These are phyloP conservation scores for Barbarea vulgaris DNA, from an alignment of 345 rosid genomes.

Conservation along the genomic window DNA sequence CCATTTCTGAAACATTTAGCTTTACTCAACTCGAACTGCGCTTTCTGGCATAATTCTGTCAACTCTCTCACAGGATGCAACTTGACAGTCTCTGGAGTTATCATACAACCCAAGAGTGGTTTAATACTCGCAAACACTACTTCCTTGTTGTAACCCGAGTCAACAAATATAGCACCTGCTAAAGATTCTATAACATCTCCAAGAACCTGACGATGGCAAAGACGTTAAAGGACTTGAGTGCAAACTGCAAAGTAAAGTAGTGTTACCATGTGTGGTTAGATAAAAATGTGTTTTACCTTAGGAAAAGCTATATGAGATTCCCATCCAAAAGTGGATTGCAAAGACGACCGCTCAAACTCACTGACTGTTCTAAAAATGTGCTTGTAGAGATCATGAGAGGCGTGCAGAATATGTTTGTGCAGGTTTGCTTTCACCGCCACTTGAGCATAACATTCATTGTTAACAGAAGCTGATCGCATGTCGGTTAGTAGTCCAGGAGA, in stretches of 20 bases:
- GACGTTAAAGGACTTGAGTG: neutral
- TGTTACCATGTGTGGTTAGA: neutral
- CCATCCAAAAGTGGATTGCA: constrained; percentile 68
- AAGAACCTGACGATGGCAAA: constrained; percentile 57
- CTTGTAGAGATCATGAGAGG: constrained; percentile 65
- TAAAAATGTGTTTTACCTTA: constrained; percentile 52
- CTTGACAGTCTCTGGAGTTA: constrained; percentile 67
- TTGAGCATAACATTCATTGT: constrained; percentile 80
- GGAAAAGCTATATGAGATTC: constrained; percentile 77
- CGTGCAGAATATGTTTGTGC: constrained; percentile 71
- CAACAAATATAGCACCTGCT: constrained; percentile 86
- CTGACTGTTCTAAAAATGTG: constrained; percentile 45
- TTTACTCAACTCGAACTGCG: constrained; percentile 38
- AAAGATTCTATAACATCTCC: constrained; percentile 89
- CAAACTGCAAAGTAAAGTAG: neutral
- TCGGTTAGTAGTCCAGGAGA: constrained; percentile 86
- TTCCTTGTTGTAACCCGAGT: constrained; percentile 70
- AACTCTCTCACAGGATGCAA: constrained; percentile 71
- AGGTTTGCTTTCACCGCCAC: constrained; percentile 59
- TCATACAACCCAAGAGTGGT: constrained; percentile 73
- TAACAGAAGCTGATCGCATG: constrained; percentile 93
- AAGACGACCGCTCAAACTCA: constrained; percentile 40
- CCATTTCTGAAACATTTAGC: constrained; percentile 28
- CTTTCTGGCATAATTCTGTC: constrained; percentile 55
- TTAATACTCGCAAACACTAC: constrained; percentile 59